A percentile compares a stretch with the other conserved stretches of the same genome.
These are phyloP conservation scores for Penicillium decumbens DNA, from an alignment of 2,329 filamentous ascomycete genomes.

Conservation along the genomic window DNA sequence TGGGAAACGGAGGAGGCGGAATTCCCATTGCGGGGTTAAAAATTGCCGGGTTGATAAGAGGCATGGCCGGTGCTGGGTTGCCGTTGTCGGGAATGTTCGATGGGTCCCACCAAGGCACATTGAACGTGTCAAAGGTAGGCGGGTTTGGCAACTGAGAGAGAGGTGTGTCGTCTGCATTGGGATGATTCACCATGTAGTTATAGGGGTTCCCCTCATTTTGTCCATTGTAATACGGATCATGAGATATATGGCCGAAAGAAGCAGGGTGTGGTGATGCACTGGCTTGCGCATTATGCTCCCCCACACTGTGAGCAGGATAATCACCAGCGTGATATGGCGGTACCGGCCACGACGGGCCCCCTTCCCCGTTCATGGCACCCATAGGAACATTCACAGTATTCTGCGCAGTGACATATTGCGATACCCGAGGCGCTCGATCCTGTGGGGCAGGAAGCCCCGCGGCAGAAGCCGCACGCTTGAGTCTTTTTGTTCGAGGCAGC, in stretches of 20 bases:
- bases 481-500: constrained; percentile 14
- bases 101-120: constrained; percentile 2
- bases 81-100: background rate
- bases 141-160: background rate
- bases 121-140: constrained; percentile 6
- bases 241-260: too few relatives aligned
- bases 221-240: too few relatives aligned
- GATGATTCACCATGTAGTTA: background rate
- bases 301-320: background rate
- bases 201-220: background rate
- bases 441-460: background rate
- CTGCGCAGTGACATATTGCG: constrained; percentile 1
- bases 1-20: constrained; percentile 4
- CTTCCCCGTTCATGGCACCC: background rate
- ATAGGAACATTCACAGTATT: background rate
- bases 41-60: constrained; percentile 10
- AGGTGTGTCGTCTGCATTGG: background rate
- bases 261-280: background rate
- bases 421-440: background rate
- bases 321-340: background rate
- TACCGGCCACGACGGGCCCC: background rate
- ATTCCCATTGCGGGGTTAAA: constrained; percentile 3
- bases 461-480: constrained; percentile 11
- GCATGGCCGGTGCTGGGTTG: background rate
- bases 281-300: background rate